These are phyloP conservation scores for Ceratobasidium sp. DNA, from an alignment of 1,284 basidiomycete species.

Conservation along the genomic window DNA sequence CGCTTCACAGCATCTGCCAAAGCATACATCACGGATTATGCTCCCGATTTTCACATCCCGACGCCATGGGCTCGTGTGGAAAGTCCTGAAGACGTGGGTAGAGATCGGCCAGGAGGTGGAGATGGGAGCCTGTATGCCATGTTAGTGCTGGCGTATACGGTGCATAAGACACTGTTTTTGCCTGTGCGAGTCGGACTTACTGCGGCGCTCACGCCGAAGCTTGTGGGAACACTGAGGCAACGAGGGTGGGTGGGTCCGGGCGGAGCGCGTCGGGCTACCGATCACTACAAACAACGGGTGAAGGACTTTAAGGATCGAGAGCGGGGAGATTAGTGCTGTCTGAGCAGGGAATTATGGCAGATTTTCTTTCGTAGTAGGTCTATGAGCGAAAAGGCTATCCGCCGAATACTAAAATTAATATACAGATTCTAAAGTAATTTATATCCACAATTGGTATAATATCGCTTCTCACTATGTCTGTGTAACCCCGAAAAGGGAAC, in stretches of 20 bases:
- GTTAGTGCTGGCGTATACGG: constrained; percentile 89
- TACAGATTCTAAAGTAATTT: constrained; percentile 19
- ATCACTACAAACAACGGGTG: constrained; percentile 53
- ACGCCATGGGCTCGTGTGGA: constrained; percentile 18
- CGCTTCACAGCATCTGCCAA: constrained; percentile 71
- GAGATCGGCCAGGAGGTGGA: constrained; percentile 45
- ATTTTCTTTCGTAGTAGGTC: too few relatives aligned
- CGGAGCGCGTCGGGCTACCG: constrained; percentile 72
- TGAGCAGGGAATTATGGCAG: too few relatives aligned
- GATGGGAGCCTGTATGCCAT: constrained; percentile 89
- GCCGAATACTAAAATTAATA: too few relatives aligned
- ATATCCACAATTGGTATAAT: not conserved
- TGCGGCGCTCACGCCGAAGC: constrained; percentile 83
- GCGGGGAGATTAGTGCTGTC: constrained; percentile 16
- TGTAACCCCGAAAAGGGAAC: not conserved
- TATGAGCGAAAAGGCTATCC: too few relatives aligned
- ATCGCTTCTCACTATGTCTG: constrained; percentile 1
- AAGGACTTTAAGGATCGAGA: constrained; percentile 35
- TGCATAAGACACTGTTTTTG: constrained; percentile 96
- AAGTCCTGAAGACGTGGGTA: constrained; percentile 26
- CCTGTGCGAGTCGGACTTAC: constrained; percentile 91
- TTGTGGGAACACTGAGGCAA: constrained; percentile 80
- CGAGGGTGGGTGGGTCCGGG: constrained; percentile 80
- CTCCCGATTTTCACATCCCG: constrained; percentile 48
- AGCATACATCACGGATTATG: constrained; percentile 53